Percentiles rank a stretch among this genome's conserved stretches.
Conservation (phyloP, 768 basidiomycete species). For the Sarcodon sp. region DNA sequence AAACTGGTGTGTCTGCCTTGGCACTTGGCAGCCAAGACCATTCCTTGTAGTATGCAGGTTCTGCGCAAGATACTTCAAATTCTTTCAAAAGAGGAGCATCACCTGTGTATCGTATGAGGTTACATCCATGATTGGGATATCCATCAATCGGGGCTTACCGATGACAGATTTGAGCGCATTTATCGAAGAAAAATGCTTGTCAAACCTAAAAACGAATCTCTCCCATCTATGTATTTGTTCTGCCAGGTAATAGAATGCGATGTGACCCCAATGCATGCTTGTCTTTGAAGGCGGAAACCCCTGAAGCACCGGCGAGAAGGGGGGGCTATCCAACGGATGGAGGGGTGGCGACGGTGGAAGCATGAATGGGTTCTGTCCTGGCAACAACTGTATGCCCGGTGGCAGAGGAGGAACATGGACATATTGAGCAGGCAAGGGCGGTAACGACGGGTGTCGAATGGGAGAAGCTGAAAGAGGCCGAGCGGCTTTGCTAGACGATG, state of each 20-base stretch:
- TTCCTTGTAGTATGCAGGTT: slow-evolving; percentile 44
- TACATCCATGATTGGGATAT: background rate
- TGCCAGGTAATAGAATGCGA: slow-evolving; percentile 66
- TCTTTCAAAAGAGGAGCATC: slow-evolving; percentile 62
- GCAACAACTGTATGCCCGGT: slow-evolving; percentile 10
- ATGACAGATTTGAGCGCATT: slow-evolving; percentile 60
- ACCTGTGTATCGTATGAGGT: slow-evolving; percentile 25
- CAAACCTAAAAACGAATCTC: slow-evolving; percentile 69
- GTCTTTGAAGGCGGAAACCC: slow-evolving; percentile 14
- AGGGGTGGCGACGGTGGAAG: slow-evolving; percentile 8
- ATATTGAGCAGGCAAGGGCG: slow-evolving; percentile 10
- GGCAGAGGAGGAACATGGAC: slow-evolving; percentile 9
- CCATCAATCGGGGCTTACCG: slow-evolving; percentile 27
- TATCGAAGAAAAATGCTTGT: slow-evolving; percentile 65
- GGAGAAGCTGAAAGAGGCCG: slow-evolving; percentile 9
- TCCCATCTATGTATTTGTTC: slow-evolving; percentile 78
- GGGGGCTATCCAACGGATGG: slow-evolving; percentile 5
- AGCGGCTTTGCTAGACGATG: slow-evolving; percentile 6
- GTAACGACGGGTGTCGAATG: slow-evolving; percentile 3
- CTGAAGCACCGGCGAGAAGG: slow-evolving; percentile 4
- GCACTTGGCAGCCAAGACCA: slow-evolving; percentile 68
- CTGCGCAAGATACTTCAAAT: slow-evolving; percentile 67
- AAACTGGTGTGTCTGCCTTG: slow-evolving; percentile 16
- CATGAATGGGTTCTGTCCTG: slow-evolving; percentile 6
- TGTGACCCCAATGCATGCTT: slow-evolving; percentile 68